Percentiles rank a stretch among this genome's conserved stretches.
These are phyloP conservation scores for Capsicum pubescens DNA, from an alignment of 257 asterid genomes.

Conservation along the genomic window DNA sequence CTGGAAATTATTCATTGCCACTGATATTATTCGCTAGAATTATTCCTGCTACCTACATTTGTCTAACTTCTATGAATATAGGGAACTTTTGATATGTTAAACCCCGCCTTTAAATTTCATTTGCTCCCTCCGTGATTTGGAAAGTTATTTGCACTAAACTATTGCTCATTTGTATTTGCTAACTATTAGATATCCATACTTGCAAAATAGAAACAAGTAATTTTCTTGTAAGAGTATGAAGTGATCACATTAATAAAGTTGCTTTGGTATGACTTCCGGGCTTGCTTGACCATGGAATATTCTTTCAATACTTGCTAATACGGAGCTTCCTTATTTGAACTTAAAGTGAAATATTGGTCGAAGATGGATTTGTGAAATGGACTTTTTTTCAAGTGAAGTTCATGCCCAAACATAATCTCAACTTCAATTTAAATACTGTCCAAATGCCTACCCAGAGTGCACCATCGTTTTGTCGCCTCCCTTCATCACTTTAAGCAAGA, in stretches of 20 bases:
- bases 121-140: background rate
- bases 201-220: background rate
- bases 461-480: background rate
- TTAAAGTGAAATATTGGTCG: background rate
- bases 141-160: background rate
- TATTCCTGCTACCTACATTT: constrained; percentile 2
- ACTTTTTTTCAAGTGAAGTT: background rate
- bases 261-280: background rate
- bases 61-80: constrained; percentile 3
- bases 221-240: background rate
- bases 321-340: background rate
- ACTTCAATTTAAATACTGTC: background rate
- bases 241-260: background rate
- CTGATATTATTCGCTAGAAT: background rate
- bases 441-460: background rate
- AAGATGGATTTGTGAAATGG: background rate
- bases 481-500: background rate
- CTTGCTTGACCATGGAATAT: background rate
- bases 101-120: background rate
- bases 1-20: background rate
- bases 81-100: background rate
- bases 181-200: background rate
- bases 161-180: background rate
- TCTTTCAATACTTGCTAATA: background rate
- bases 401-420: background rate